Percentiles rank a stretch among this genome's conserved stretches.
Evolutionary conservation across 805 yeast species (phyloP).

Genomic region (Candida tallmaniae): DNA sequence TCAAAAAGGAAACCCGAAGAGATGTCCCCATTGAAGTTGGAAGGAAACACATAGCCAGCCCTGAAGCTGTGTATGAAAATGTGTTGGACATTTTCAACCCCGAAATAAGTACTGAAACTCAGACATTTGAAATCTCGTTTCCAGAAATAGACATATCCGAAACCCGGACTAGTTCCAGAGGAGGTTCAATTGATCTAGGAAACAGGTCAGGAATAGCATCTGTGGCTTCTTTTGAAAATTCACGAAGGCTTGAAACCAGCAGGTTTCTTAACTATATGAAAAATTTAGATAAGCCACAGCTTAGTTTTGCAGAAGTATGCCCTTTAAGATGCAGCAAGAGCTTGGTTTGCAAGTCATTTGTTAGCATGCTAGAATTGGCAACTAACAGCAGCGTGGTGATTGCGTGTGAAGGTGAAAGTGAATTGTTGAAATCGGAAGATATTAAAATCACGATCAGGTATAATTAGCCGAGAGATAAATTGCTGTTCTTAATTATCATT

Average conservation of each 20-base stretch:
- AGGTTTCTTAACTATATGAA: conserved; percentile 2
- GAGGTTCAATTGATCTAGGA: not conserved
- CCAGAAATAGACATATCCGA: conserved; percentile 15
- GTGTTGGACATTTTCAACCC: not conserved
- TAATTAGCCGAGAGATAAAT: not conserved
- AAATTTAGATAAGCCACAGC: conserved; percentile 1
- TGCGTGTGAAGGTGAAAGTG: not conserved
- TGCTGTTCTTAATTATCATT: no score
- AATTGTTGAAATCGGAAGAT: not conserved
- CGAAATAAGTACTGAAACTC: no score
- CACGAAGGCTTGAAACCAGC: no score
- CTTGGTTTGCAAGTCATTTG: conserved; percentile 26
- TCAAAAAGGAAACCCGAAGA: not conserved
- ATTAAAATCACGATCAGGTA: not conserved
- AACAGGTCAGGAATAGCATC: not conserved
- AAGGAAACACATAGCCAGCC: conserved; percentile 2
- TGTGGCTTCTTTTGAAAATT: not conserved
- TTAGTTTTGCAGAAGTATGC: conserved; percentile 8
- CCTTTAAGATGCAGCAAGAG: conserved; percentile 11
- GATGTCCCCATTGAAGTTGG: conserved; percentile 6
- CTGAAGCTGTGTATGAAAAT: not conserved
- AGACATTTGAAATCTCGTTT: conserved; percentile 18
- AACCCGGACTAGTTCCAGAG: conserved; percentile 5
- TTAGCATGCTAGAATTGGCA: conserved; percentile 23
- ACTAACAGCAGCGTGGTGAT: conserved; percentile 9